phyloP scores from a whole-genome alignment of 1,139 yeast genomes.

The Diutina catenulata region DNA sequence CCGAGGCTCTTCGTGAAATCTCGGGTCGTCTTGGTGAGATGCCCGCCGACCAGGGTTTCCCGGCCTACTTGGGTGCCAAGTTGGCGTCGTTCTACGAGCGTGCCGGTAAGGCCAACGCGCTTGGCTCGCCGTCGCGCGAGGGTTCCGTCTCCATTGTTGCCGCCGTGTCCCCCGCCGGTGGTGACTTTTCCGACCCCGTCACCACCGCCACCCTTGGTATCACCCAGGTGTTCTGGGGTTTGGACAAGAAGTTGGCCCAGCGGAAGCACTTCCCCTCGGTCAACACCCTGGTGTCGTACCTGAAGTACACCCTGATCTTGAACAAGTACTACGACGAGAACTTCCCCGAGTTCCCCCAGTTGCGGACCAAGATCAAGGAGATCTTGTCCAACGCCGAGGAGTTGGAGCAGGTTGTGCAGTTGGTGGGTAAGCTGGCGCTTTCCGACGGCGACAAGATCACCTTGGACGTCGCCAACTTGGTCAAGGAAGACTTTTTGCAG shows the following conservation, averaged over 20 bases:
- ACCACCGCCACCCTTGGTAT: slow-evolving; percentile 97
- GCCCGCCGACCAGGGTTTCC: slow-evolving; percentile 99
- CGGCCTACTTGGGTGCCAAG: slow-evolving; percentile 98
- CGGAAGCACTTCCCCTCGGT: slow-evolving; percentile 99
- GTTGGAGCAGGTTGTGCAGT: slow-evolving; percentile 96
- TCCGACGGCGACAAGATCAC: slow-evolving; percentile 95
- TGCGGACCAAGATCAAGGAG: slow-evolving; percentile 88
- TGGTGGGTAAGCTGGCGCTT: slow-evolving; percentile 96
- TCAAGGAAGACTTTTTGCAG: slow-evolving; percentile 96
- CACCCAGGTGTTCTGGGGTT: slow-evolving; percentile 99
- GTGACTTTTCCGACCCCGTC: slow-evolving; percentile 99
- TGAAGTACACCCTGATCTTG: slow-evolving; percentile 85
- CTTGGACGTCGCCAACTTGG: slow-evolving; percentile 78
- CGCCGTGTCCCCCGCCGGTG: slow-evolving; percentile 99
- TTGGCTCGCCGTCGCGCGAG: slow-evolving; percentile 91
- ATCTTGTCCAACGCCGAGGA: slow-evolving; percentile 95
- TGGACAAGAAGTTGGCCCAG: slow-evolving; percentile 97
- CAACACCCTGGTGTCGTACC: slow-evolving; percentile 90
- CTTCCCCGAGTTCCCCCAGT: slow-evolving; percentile 82
- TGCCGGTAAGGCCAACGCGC: slow-evolving; percentile 93
- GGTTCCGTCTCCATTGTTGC: slow-evolving; percentile 99
- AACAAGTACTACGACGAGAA: slow-evolving; percentile 74
- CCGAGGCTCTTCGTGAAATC: slow-evolving; percentile 98
- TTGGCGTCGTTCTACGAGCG: slow-evolving; percentile 98
- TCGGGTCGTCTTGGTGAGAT: slow-evolving; percentile 99